Conservation (phyloP, 2,329 filamentous ascomycete genomes). For the Dissoconium aciculare region DNA sequence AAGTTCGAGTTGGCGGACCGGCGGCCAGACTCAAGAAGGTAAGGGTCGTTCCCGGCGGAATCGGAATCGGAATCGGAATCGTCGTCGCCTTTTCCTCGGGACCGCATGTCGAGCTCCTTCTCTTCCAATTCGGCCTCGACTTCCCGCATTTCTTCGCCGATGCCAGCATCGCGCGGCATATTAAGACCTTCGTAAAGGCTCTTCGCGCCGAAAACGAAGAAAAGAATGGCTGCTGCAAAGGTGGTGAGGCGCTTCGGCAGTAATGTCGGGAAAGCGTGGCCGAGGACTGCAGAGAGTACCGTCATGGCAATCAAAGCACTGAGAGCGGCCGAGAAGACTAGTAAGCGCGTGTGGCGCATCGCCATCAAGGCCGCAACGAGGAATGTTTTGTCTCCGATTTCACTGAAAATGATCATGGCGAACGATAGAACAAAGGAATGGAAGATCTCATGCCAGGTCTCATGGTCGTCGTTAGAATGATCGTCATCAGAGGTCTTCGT, state of each 20-base stretch:
- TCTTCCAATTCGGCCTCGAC: slow-evolving; percentile 88
- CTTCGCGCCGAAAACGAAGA: slow-evolving; percentile 76
- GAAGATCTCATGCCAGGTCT: slow-evolving; percentile 27
- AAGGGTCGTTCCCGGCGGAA: slow-evolving; percentile 45
- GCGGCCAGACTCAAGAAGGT: slow-evolving; percentile 35
- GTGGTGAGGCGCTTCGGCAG: slow-evolving; percentile 86
- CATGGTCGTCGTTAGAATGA: slow-evolving; percentile 11
- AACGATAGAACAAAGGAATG: slow-evolving; percentile 87
- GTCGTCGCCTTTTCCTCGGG: slow-evolving; percentile 57
- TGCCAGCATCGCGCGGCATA: slow-evolving; percentile 81
- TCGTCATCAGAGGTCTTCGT: slow-evolving; percentile 9
- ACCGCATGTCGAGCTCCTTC: slow-evolving; percentile 54
- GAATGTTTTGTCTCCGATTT: slow-evolving; percentile 97
- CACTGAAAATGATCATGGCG: slow-evolving; percentile 94
- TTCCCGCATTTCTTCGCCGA: slow-evolving; percentile 94
- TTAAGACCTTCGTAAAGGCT: slow-evolving; percentile 73
- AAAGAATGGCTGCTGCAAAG: slow-evolving; percentile 68
- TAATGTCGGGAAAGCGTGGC: slow-evolving; percentile 78
- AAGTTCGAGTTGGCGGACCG: slow-evolving; percentile 3
- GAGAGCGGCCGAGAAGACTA: slow-evolving; percentile 93
- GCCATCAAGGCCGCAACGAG: slow-evolving; percentile 95
- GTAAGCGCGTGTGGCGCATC: slow-evolving; percentile 87
- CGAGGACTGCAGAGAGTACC: slow-evolving; percentile 77
- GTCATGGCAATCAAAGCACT: slow-evolving; percentile 84
- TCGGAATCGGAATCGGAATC: slow-evolving; percentile 57